Base-by-base conservation (phyloP, 2,329 filamentous ascomycete genomes). In the Penicillium glabrum region DNA sequence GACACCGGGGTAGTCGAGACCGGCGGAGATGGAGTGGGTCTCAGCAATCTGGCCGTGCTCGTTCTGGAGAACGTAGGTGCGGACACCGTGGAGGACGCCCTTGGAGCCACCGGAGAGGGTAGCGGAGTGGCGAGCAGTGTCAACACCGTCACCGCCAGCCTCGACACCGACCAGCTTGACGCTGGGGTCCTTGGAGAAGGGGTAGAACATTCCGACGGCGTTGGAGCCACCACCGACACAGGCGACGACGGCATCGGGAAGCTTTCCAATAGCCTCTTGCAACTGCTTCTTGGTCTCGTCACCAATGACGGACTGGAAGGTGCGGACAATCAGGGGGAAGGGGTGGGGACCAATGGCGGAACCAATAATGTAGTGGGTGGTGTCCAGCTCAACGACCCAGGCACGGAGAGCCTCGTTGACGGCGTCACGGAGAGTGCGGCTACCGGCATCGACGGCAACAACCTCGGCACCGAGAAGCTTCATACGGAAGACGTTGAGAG, bases 401-500 rank as follows among this genome's bases (percentile, higher is more conserved):
- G 90, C 88, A 46, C 95, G 89, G 70, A 99, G 80, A 21, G 95
- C 93, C 78, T 99, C 93, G 79, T 98, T 98, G 77, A 98, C 93
- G 3, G 93, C 90, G 69, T 93, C 90, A 57, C 90, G 88, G 29
- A 93, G 85, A 3, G 90, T 93, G 67, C 87, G 86, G 67, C 89
- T 91, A 53, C 95, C 95, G 46, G 93, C 90, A 73, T 97, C 92
- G 46, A 99, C 95, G 4, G 95, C 89, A 41, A 99, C 85, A 43
- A 99, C 95, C 66, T 89, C 89, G 49, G 95, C 95, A 58, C 95
- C 95, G 6, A 99, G 88, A 11, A 99, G 84, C 76, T 96, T 95
- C 85, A 99, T 99, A 45, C 95, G 89, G 86, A 99, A 99, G 39
- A 99, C 95, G 76, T 99, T 99, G 57, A 99, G 83, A 2, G 95